These are phyloP conservation scores for Monosporascus sp. DNA, from an alignment of 2,329 filamentous ascomycete species.

Conservation along the genomic window DNA sequence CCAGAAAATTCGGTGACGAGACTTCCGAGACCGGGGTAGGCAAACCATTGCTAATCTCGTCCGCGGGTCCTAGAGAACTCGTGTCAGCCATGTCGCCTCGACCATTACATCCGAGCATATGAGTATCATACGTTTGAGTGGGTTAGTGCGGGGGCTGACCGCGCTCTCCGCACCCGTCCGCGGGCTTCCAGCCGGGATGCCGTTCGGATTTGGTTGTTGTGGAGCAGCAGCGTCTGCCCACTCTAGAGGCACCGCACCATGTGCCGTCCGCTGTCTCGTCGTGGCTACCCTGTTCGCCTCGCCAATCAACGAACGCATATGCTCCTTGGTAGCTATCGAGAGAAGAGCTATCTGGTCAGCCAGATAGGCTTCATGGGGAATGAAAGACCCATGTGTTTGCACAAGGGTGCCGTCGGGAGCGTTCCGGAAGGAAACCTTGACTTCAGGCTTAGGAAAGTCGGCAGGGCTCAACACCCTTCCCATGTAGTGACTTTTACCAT, in stretches of 20 bases:
- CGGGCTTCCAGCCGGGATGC: slow-evolving; percentile 16
- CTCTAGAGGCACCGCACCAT: slow-evolving; percentile 71
- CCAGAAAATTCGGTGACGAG: slow-evolving; percentile 44
- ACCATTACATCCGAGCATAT: slow-evolving; percentile 1
- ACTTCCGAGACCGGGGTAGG: slow-evolving; percentile 42
- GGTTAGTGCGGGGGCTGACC: slow-evolving; percentile 47
- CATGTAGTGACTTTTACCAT: slow-evolving; percentile 32
- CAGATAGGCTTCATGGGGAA: slow-evolving; percentile 69
- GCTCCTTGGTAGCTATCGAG: slow-evolving; percentile 76
- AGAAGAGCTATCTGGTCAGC: slow-evolving; percentile 79
- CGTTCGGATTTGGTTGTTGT: slow-evolving; percentile 29
- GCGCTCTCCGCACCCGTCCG: slow-evolving; percentile 34
- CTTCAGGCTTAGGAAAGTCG: slow-evolving; percentile 44
- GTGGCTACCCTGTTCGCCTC: slow-evolving; percentile 67
- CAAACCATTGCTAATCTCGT: slow-evolving; percentile 34
- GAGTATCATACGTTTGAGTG: slow-evolving; percentile 53
- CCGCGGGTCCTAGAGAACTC: slow-evolving; percentile 31
- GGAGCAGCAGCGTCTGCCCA: slow-evolving; percentile 66
- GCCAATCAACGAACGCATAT: slow-evolving; percentile 68
- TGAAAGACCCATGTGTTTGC: slow-evolving; percentile 59
- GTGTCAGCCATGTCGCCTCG: slow-evolving; percentile 27
- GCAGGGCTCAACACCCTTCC: slow-evolving; percentile 44
- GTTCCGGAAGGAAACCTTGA: slow-evolving; percentile 49
- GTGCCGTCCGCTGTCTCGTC: slow-evolving; percentile 69
- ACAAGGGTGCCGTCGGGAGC: slow-evolving; percentile 59